Percentiles rank a stretch among this genome's conserved stretches.
phyloP scores from a whole-genome alignment of 805 yeast species.

The Candida ipomoeae region DNA sequence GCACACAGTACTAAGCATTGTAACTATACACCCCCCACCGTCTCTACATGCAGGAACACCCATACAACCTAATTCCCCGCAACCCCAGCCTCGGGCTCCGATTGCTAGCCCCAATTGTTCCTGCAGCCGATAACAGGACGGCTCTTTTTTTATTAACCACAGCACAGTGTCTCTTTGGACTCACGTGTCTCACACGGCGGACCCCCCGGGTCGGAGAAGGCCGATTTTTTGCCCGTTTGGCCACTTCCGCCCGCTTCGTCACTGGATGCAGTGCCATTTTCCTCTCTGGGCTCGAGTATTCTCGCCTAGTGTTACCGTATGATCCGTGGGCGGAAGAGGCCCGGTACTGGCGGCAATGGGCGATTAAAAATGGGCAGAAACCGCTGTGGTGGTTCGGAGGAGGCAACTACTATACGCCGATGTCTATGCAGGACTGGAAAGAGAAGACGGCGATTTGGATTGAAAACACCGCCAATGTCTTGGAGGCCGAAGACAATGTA shows the following conservation, averaged over 20 bases:
- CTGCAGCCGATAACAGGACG: slow-evolving; percentile 60
- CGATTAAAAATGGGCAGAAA: slow-evolving; percentile 44
- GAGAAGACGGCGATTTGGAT: slow-evolving; percentile 21
- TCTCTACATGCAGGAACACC: not conserved
- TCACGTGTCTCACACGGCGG: slow-evolving; percentile 17
- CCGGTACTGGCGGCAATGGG: slow-evolving; percentile 46
- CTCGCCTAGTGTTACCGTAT: slow-evolving; percentile 42
- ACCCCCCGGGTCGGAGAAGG: slow-evolving; percentile 13
- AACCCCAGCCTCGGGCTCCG: slow-evolving; percentile 57
- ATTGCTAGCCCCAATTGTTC: slow-evolving; percentile 69
- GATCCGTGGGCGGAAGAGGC: slow-evolving; percentile 80
- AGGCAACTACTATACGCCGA: slow-evolving; percentile 48
- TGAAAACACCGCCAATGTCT: slow-evolving; percentile 11
- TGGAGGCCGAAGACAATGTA: slow-evolving; percentile 8
- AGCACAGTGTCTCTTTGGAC: slow-evolving; percentile 50
- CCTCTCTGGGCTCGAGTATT: slow-evolving; percentile 52
- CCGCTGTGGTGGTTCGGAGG: slow-evolving; percentile 70
- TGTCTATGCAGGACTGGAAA: slow-evolving; percentile 39
- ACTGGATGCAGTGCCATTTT: slow-evolving; percentile 38
- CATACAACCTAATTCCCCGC: slow-evolving; percentile 10
- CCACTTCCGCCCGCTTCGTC: slow-evolving; percentile 8
- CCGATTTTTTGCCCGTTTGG: slow-evolving; percentile 7
- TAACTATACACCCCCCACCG: not conserved
- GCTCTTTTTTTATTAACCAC: slow-evolving; percentile 53
- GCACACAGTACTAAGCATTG: too few species aligned